These are phyloP conservation scores for Leptodontidium sp. DNA, from an alignment of 2,329 filamentous ascomycete genomes.

Conservation along the genomic window DNA sequence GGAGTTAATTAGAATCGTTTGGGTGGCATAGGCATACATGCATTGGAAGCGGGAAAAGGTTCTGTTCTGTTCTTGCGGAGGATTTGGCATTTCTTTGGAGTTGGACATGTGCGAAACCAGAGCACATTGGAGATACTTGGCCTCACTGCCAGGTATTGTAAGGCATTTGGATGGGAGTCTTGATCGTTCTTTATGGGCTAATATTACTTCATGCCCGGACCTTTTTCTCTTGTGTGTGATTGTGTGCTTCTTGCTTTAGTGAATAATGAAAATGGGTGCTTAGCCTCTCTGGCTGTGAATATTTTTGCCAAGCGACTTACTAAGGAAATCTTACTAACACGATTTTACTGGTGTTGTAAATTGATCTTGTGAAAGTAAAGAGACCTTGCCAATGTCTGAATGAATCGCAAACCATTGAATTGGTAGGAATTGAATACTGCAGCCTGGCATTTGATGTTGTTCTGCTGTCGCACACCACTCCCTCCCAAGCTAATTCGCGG, in stretches of 20 bases:
- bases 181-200: not conserved
- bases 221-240: not conserved
- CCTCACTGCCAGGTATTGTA: not conserved
- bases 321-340: conserved; percentile 1
- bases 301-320: not conserved
- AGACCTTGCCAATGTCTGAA: not conserved
- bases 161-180: conserved; percentile 6
- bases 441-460: not conserved
- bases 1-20: conserved; percentile 1
- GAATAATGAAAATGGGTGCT: too few species aligned
- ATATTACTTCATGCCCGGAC: not conserved
- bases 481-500: conserved; percentile 9
- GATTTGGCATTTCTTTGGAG: conserved; percentile 17
- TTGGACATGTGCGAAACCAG: conserved; percentile 3
- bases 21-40: conserved; percentile 14
- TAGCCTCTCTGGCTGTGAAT: too few species aligned
- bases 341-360: not conserved
- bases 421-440: not conserved
- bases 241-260: too few species aligned
- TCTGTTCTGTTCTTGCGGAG: not conserved
- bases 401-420: not conserved
- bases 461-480: not conserved
- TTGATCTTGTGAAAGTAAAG: too few species aligned
- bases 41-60: conserved; percentile 2
- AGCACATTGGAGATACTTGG: not conserved